Base-by-base conservation (phyloP, 2,329 filamentous ascomycete species). In the Claviceps spartinae region DNA sequence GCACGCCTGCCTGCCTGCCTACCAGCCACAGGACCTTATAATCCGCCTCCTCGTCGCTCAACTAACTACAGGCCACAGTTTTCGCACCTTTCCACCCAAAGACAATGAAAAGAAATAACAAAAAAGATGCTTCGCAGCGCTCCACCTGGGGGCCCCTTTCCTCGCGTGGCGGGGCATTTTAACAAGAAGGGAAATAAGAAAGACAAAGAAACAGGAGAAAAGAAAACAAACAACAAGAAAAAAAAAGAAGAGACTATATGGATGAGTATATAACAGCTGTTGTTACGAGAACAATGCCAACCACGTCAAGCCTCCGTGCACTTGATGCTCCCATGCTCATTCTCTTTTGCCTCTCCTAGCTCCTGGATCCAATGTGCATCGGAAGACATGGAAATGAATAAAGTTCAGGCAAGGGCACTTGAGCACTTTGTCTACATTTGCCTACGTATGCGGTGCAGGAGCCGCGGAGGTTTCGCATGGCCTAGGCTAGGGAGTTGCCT, bases 301-400 rank as follows among this genome's bases (percentile, higher is more conserved):
- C 36, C 47, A 16, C 36, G 42, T 44, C 49, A 47, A 47, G 30
- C 30, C 40, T 40, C 30, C 37, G 42, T 52, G 52, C 49, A 43
- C 46, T 49, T 43, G 38, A 38, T 40, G 52, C 37, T 49, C 42
- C 24, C 18, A 41, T 49, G 49, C 46, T 54, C 52, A 47, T 36
- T 18, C 16, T 22, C 13, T 2, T 46, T 48, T 41, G 20, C 22
- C 46, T 49, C 47, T 8, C 34, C 13, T 43, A 20, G 47, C 45
- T 41, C 48, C 50, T 54, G 49, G 47, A 52, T 54, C 50, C 42
- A 55, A 55, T 26, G 47, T 48, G 41, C 50, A 55, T 48, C 51
- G 44, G 24, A 49, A 52, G 47, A 53, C 30, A 48, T 37, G 26
- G 18, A 42, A 36, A 41, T 47, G 41, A 13, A 24, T 24, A 36